Base-by-base conservation (phyloP, 2,329 filamentous ascomycete species). In the Trichoderma koningiopsis region DNA sequence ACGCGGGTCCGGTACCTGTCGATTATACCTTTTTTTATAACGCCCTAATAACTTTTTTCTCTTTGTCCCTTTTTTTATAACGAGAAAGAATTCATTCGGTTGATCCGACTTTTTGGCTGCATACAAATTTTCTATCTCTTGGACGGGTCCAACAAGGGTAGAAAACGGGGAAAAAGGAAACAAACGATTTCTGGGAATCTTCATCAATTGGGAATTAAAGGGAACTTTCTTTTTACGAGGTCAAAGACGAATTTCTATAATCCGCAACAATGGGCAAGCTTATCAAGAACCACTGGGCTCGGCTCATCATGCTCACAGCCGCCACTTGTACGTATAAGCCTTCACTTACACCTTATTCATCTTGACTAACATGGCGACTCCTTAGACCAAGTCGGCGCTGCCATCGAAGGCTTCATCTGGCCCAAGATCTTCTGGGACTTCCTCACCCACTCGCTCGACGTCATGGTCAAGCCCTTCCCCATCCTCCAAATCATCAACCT, bases 391-490 rank as follows among this genome's bases (percentile, higher is more conserved):
- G 81, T 97, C 72, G 89, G 85, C 70, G 94, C 94, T 71, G 90
- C 91, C 19, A 83, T 99, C 68, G 88, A 96, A 82, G 90, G 88
- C 77, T 97, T 96, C 86, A 95, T 99, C 87, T 99, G 94, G 94
- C 96, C 96, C 73, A 99, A 99, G 81, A 91, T 99, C 78, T 97
- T 99, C 83, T 99, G 92, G 91, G 96, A 99, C 81, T 97, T 97
- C 80, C 82, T 96, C 73, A 97, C 95, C 71, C 94, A 93, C 77
- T 94, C 93, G 75, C 89, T 99, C 75, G 93, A 99, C 78, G 86
- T 84, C 68, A 92, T 91, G 60, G 93, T 98, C 71, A 94, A 92
- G 76, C 95, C 95, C 0, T 80, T 96, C n/a, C 96, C 96, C 1
- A 84, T 94, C 62, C 85, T 99, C 19, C 96, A 99, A 79, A 92